These are phyloP conservation scores for Candida broadrunensis DNA, from an alignment of 805 yeast species.

Conservation along the genomic window DNA sequence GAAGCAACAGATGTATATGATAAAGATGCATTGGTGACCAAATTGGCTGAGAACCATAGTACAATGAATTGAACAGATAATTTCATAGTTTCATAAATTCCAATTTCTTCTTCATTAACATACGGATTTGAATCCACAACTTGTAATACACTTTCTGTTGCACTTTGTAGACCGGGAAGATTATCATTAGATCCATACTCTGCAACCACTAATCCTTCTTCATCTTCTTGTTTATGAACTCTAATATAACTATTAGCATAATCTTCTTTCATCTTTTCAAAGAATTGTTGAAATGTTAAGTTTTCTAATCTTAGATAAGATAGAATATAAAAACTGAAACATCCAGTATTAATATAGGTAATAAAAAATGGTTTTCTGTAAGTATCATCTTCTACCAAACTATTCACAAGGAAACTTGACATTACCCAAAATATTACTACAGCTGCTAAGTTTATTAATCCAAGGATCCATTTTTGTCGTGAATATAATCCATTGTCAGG, in stretches of 20 bases:
- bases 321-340: constrained; percentile 74
- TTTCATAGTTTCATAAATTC: constrained; percentile 61
- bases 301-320: constrained; percentile 46
- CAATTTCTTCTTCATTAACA: constrained; percentile 21
- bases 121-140: constrained; percentile 4
- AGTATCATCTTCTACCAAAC: constrained; percentile 61
- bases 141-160: background rate
- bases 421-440: constrained; percentile 90
- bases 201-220: constrained; percentile 16
- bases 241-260: constrained; percentile 11
- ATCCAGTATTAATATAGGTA: constrained; percentile 86
- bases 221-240: constrained; percentile 13
- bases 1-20: constrained; percentile 90
- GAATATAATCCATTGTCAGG: constrained; percentile 22
- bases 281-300: constrained; percentile 19
- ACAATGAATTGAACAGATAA: constrained; percentile 80
- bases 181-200: constrained; percentile 22
- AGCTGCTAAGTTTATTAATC: constrained; percentile 65
- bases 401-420: constrained; percentile 82
- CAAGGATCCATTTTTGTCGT: constrained; percentile 66
- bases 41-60: constrained; percentile 88
- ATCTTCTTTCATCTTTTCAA: constrained; percentile 19
- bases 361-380: constrained; percentile 90
- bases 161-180: constrained; percentile 10
- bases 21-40: constrained; percentile 83